phyloP scores from a whole-genome alignment of 257 asterid genomes.

The Nicotiana otophora region DNA sequence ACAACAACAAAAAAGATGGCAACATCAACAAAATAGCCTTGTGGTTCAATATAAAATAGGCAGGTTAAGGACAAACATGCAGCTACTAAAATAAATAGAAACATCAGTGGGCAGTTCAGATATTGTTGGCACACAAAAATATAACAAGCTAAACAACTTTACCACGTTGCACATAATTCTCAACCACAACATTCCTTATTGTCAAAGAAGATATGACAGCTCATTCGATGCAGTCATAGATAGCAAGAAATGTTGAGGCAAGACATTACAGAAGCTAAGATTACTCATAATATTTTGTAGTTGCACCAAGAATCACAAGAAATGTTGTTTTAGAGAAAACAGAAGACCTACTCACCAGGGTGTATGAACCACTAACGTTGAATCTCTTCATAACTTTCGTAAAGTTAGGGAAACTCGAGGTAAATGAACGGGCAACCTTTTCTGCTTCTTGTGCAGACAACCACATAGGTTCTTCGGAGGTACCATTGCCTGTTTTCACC shows the following conservation, averaged over 20 bases:
- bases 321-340: not conserved
- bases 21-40: not conserved
- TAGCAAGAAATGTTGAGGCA: conserved; percentile 6
- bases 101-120: not conserved
- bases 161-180: not conserved
- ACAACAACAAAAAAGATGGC: not conserved
- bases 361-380: conserved; percentile 88
- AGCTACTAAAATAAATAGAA: not conserved
- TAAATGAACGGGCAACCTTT: conserved; percentile 56
- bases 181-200: not conserved
- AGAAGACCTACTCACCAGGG: conserved; percentile 54
- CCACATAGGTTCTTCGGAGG: conserved; percentile 37
- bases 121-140: not conserved
- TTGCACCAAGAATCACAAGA: not conserved
- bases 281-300: not conserved
- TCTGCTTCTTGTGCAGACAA: conserved; percentile 80
- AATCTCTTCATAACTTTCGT: conserved; percentile 79
- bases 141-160: not conserved
- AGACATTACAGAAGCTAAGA: not conserved
- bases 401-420: conserved; percentile 69
- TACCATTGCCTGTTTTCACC: conserved; percentile 26
- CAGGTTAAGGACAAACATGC: not conserved
- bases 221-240: not conserved
- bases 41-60: not conserved
- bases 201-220: not conserved